A percentile compares a stretch with the other conserved stretches of the same genome.
phyloP scores from a whole-genome alignment of 768 basidiomycete genomes.

The Daedalea quercina region DNA sequence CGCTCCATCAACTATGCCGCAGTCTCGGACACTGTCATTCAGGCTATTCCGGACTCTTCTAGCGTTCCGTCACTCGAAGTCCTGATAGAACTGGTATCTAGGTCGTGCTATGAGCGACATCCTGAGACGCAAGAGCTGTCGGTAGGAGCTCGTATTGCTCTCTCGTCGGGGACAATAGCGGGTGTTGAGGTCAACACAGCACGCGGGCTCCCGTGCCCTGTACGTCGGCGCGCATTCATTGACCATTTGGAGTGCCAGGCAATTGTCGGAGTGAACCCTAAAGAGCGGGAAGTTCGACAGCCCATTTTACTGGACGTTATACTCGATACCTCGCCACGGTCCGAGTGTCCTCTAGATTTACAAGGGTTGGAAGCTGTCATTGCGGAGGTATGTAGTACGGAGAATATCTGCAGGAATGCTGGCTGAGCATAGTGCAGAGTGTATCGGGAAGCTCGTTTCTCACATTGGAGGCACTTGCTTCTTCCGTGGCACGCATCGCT shows the following conservation, averaged over 20 bases:
- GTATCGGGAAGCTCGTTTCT: constrained; percentile 42
- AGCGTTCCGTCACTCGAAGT: constrained; percentile 40
- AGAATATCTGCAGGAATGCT: not conserved
- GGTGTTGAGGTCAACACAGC: constrained; percentile 32
- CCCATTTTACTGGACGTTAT: constrained; percentile 47
- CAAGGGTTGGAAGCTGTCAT: constrained; percentile 31
- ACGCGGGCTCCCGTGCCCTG: constrained; percentile 8
- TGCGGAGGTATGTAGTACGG: constrained; percentile 27
- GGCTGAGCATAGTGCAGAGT: constrained; percentile 28
- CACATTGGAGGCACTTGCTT: constrained; percentile 68
- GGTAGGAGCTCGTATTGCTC: constrained; percentile 42
- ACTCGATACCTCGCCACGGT: constrained; percentile 17
- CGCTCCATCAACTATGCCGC: constrained; percentile 63
- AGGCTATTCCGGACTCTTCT: constrained; percentile 16
- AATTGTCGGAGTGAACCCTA: constrained; percentile 63
- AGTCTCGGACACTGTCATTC: constrained; percentile 29
- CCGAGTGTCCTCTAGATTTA: constrained; percentile 29
- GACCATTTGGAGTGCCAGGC: constrained; percentile 40
- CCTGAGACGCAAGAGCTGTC: constrained; percentile 29
- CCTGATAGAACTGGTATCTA: constrained; percentile 36
- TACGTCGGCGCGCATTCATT: constrained; percentile 20
- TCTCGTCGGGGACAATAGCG: constrained; percentile 43
- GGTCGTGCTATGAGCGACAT: constrained; percentile 30
- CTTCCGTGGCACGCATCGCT: constrained; percentile 42
- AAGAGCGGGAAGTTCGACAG: constrained; percentile 62